Conservation (phyloP, 2,329 filamentous ascomycete genomes). For the Aspergillus phoenicis region DNA sequence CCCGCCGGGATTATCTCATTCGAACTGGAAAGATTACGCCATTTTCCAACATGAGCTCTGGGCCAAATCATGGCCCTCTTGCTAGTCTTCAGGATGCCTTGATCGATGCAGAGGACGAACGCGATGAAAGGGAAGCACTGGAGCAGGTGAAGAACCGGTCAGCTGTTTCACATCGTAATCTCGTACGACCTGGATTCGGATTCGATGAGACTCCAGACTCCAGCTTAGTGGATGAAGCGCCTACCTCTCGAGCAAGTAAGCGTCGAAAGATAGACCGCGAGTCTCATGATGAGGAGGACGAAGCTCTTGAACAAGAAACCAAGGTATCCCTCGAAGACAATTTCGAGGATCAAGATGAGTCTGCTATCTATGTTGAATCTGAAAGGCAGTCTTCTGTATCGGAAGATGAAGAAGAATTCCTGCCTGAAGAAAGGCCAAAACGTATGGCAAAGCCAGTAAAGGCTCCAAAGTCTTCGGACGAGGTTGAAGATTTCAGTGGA, state of each 20-base stretch:
- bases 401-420: conserved; percentile 41
- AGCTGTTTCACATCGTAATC: conserved; percentile 68
- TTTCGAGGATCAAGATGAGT: conserved; percentile 37
- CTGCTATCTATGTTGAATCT: conserved; percentile 37
- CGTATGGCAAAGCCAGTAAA: conserved; percentile 22
- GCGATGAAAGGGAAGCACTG: conserved; percentile 53
- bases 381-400: conserved; percentile 32
- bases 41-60: conserved; percentile 75
- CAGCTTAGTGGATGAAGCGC: conserved; percentile 28
- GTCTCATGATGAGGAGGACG: neutral
- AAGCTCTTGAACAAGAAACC: conserved; percentile 11
- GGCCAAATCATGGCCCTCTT: conserved; percentile 60
- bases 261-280: conserved; percentile 36
- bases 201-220: conserved; percentile 48
- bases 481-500: conserved; percentile 60
- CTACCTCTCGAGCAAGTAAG: conserved; percentile 32
- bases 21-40: conserved; percentile 97
- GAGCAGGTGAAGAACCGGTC: conserved; percentile 42
- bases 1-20: conserved; percentile 84
- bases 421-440: conserved; percentile 33
- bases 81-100: conserved; percentile 76
- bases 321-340: conserved; percentile 20
- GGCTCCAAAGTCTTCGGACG: conserved; percentile 35
- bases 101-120: conserved; percentile 77
- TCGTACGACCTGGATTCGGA: conserved; percentile 73